A percentile compares a stretch with the other conserved stretches of the same genome.
Conservation (phyloP, 2,329 filamentous ascomycete species). For the Fusarium sublunatum region DNA sequence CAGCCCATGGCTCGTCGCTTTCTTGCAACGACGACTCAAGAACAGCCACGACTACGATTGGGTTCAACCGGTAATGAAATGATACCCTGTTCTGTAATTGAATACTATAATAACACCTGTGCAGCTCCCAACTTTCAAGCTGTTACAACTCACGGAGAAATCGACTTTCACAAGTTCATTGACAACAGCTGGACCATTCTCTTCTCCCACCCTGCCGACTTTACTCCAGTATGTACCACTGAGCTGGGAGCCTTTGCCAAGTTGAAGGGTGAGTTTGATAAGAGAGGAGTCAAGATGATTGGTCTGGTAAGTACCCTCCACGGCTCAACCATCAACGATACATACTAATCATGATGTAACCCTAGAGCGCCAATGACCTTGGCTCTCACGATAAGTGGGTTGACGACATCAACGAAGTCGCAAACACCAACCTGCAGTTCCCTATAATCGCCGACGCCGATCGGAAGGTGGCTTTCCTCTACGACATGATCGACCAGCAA, state of each 20-base stretch:
- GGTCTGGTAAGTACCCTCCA: neutral
- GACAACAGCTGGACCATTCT: constrained; percentile 5
- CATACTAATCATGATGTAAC: neutral
- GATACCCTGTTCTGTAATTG: fast-evolving
- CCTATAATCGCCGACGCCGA: constrained; percentile 25
- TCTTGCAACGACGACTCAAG: neutral
- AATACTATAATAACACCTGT: fast-evolving
- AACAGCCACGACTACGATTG: constrained; percentile 1
- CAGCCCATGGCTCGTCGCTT: neutral
- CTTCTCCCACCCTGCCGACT: constrained; percentile 8
- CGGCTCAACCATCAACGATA: fast-evolving
- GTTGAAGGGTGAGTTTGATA: neutral
- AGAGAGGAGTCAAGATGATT: constrained; percentile 14
- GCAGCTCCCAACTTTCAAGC: constrained; percentile 11
- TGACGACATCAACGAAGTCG: constrained; percentile 16
- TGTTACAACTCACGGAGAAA: neutral
- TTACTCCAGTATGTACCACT: constrained; percentile 7
- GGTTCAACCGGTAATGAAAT: neutral
- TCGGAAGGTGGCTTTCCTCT: constrained; percentile 13
- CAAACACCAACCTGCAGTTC: constrained; percentile 20
- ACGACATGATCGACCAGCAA: constrained; percentile 72
- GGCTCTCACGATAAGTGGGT: constrained; percentile 21
- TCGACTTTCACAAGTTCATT: constrained; percentile 19
- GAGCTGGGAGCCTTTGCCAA: neutral
- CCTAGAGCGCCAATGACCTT: constrained; percentile 8